Base-by-base conservation (phyloP, 345 rosid species). In the Fremontodendron californicum region DNA sequence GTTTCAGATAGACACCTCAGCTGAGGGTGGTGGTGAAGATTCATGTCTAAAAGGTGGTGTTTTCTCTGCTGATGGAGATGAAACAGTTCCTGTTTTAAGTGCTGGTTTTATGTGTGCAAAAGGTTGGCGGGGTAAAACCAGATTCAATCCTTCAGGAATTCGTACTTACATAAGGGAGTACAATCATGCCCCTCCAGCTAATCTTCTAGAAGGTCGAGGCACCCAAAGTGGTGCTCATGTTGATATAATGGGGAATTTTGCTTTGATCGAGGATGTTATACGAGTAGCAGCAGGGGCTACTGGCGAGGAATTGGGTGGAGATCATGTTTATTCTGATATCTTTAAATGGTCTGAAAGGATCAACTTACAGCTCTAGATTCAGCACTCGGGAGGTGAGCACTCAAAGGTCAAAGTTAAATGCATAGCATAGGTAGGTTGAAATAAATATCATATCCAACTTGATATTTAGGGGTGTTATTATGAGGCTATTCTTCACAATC, bases 171-270 rank as follows among this genome's bases (percentile, higher is more conserved):
- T 87, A 40, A 87, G 91, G 77, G 96, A 89, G 82, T 91, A 88
- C 21, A 82, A 84, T 71, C 93, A 91, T 81, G 83, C 89, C 49
- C 92, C 96, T 37, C 93, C 96, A 23, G 86, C 93, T 76, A 91
- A 86, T 75, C 86, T 91, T 31, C 85, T 91, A 1, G 92, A 91
- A 67, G 96, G 93, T 19, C 86, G 93, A 60, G 96, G 96, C 49
- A 90, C 88, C 39, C 96, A 87, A 74, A 91, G 96, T 71, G 96
- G 96, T 63, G 91, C 93, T 23, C 93, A 91, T 76, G 93, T 91
- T 48, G 92, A 91, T 79, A 89, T 91, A 75, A 83, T 91, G 96
- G 96, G 96, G 42, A 91, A 91, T 63, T 91, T 91, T 62, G 93
- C 91, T 43, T 82, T 91, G 81, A 90, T 91, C 27, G 96, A 91